Base-by-base conservation (phyloP, 169 alveolate species). In the Plasmodium coatneyi region DNA sequence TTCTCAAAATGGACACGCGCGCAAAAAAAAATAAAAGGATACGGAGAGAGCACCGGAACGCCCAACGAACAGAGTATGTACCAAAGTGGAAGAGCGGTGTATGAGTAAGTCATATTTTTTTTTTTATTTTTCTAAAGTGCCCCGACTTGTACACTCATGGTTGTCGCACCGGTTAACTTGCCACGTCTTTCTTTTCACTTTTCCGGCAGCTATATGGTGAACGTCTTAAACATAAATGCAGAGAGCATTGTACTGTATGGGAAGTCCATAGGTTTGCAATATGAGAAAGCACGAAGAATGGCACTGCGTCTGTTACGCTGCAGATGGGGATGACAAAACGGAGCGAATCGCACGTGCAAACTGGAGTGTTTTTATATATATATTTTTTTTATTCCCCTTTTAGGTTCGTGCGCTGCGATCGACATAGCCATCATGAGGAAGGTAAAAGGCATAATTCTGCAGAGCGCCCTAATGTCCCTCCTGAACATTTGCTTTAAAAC, bases 391-490 rank as follows among this genome's bases (percentile, higher is more conserved):
- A 46, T 71, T 83, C 41, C 25, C 41, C 46, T 87, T 78, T 78
- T 34, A 87, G 93, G 93, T 30, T 79, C 93, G 54, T 87, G 93
- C 49, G 93, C 93, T 78, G 93, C 93, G 19, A 79, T 87, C 30
- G 93, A 87, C 41, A 36, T 87, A 78, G 93, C 90, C 12, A 78
- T 79, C 12, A 52, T 10, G 34, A 87, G 80, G 79, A 87, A 78
- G 82, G 93, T 87, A 28, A 87, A 87, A 60, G 93, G 93, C 6
- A 41, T 87, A 56, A 87, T 87, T 66, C 28, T 87, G 49, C 93
- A 87, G 82, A 87, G 93, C 71, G 93, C 93, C 34, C 71, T 87
- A 87, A 78, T 87, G 49, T 87, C 93, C 36, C 71, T 87, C 36
- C 82, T 87, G 34, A 87, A 87, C 81, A 87, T 87, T 39, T 87